Conservation (phyloP, 352 stramenopile species). For the Sclerospora graminicola region DNA sequence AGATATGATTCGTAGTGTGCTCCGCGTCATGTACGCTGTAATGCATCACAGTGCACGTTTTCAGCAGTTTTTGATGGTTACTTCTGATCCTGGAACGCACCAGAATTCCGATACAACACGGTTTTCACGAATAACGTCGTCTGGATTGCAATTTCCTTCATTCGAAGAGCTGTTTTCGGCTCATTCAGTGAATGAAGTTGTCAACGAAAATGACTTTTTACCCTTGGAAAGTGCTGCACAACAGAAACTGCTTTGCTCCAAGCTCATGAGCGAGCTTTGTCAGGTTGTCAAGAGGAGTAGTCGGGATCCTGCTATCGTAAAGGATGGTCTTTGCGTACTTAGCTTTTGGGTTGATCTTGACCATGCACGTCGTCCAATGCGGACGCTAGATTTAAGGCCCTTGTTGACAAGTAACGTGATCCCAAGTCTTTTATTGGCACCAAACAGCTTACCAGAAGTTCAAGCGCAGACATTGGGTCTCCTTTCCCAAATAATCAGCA, state of each 20-base stretch:
- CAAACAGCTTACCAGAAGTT: conserved; percentile 19
- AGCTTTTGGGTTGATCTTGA: conserved; percentile 36
- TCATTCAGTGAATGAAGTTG: conserved; percentile 10
- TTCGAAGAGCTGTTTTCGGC: conserved; percentile 38
- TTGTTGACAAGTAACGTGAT: conserved; percentile 40
- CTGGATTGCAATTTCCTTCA: conserved; percentile 31
- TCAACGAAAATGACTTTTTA: conserved; percentile 12
- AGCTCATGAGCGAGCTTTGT: conserved; percentile 39
- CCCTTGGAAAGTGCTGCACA: conserved; percentile 22
- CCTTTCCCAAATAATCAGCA: conserved; percentile 28
- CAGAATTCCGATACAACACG: conserved; percentile 11
- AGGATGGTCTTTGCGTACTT: conserved; percentile 30
- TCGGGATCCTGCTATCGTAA: conserved; percentile 30
- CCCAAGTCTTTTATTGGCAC: conserved; percentile 33
- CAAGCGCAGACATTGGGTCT: conserved; percentile 34
- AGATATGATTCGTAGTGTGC: conserved; percentile 30
- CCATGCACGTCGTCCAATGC: conserved; percentile 8
- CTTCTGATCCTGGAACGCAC: conserved; percentile 8
- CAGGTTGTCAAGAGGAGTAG: conserved; percentile 41
- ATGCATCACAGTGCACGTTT: conserved; percentile 42
- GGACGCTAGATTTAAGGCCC: conserved; percentile 31
- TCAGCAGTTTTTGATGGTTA: conserved; percentile 35
- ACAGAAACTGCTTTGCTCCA: conserved; percentile 22
- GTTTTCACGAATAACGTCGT: conserved; percentile 27
- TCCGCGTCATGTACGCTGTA: conserved; percentile 41